Evolutionary conservation across 208 protist species (phyloP), one percentile per base, ranked within the genome.

Genomic region (Novymonas esmeraldas): DNA sequence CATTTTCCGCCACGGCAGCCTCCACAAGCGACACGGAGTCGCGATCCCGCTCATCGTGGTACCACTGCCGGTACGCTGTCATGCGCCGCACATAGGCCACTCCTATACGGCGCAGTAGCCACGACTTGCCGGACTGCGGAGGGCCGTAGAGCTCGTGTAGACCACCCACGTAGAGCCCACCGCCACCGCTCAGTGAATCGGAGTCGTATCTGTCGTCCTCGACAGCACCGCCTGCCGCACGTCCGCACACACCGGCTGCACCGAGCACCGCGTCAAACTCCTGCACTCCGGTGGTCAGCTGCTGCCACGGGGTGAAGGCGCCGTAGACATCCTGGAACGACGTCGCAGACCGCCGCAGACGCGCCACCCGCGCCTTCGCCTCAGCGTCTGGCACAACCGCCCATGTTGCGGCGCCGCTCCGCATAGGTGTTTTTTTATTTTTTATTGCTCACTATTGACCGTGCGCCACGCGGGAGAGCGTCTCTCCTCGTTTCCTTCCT

Each of bases 111-210:
- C 71, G 74, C 34, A 82, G 57, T 18, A 85, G 26, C 11, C 41
- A 68, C 24, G 72, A 73, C 60, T 82, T 85, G 6, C 76, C 80
- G 9, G 62, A 36, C 14, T 75, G 22, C 3, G 76, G 69, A 1
- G 80, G 76, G 0, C 80, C 80, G 52, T 85, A 85, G 7, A 85
- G n/a, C 48, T 85, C 76, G 29, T 73, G 70, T 14, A 85, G 55
- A 29, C 65, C 52, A 3, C 80, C 76, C 5, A 62, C 52, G 9
- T 50, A 10, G 6, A 80, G 48, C 2, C 80, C 76, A 64, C 76
- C 70, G 33, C 38, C 29, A 22, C 22, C 29, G 38, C 20, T n/a
- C 7, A 7, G 36, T 36, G 42, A 50, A 31, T 55, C 46, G 58
- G 39, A 28, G 51, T 41, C 26, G 33, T 28, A 14, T 22, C 36